phyloP scores from a whole-genome alignment of 1,284 basidiomycete genomes.

The Naganishia sp. region DNA sequence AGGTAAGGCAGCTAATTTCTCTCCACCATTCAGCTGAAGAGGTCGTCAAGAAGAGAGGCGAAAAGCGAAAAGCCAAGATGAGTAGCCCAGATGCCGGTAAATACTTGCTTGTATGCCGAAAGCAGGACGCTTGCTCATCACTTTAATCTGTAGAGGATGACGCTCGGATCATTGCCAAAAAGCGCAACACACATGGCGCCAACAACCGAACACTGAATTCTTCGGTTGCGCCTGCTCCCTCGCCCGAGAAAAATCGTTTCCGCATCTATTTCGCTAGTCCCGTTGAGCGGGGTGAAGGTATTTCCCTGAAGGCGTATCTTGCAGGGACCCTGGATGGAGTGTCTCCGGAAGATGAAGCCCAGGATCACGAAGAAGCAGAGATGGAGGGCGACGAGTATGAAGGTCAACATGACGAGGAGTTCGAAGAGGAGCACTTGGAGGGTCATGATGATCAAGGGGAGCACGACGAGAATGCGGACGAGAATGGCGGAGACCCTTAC shows the following conservation, averaged over 20 bases:
- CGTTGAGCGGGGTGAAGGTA: constrained; percentile 41
- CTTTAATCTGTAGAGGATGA: constrained; percentile 37
- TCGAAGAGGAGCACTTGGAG: constrained; percentile 37
- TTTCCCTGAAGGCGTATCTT: constrained; percentile 21
- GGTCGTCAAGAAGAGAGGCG: constrained; percentile 41
- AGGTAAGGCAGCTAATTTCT: not conserved
- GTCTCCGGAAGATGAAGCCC: constrained; percentile 35
- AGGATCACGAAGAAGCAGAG: constrained; percentile 60
- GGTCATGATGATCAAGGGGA: constrained; percentile 32
- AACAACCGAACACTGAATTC: constrained; percentile 46
- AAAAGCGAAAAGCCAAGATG: constrained; percentile 52
- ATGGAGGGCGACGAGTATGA: too few species aligned
- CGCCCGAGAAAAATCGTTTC: constrained; percentile 50
- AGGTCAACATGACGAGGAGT: constrained; percentile 59
- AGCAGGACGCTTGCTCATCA: not conserved
- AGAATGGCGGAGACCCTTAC: constrained; percentile 46
- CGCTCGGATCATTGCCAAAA: constrained; percentile 41
- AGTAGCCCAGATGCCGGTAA: constrained; percentile 48
- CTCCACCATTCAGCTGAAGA: constrained; percentile 29
- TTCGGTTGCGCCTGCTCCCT: constrained; percentile 28
- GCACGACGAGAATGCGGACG: constrained; percentile 53
- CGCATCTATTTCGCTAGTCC: constrained; percentile 56
- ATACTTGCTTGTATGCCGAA: constrained; percentile 28
- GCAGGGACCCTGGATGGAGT: constrained; percentile 20
- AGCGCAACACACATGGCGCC: constrained; percentile 45